phyloP scores from a whole-genome alignment of 495 filamentous ascomycete species.

The Corynascus novoguineensis region DNA sequence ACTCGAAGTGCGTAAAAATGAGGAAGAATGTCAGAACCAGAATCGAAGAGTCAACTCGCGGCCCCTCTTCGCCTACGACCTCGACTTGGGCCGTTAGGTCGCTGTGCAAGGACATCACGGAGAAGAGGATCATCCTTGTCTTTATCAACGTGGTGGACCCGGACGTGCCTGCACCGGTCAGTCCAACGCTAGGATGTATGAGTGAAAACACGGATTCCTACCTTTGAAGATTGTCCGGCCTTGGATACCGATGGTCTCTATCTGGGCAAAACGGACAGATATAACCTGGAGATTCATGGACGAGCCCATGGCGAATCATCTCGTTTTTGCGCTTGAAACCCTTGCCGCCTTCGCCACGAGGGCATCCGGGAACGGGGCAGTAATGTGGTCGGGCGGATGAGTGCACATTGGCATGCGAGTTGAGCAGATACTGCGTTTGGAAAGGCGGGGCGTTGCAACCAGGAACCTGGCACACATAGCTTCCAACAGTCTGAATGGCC shows the following conservation, averaged over 20 bases:
- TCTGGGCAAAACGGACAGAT: slow-evolving; percentile 96
- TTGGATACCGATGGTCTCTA: slow-evolving; percentile 91
- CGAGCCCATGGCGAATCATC: slow-evolving; percentile 95
- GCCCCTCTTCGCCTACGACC: slow-evolving; percentile 66
- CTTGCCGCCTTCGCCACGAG: slow-evolving; percentile 75
- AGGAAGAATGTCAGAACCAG: not conserved
- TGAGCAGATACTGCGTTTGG: slow-evolving; percentile 74
- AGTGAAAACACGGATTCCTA: slow-evolving; percentile 30
- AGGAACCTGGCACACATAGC: slow-evolving; percentile 25
- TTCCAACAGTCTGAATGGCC: slow-evolving; percentile 24
- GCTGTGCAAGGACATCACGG: slow-evolving; percentile 73
- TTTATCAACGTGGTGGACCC: slow-evolving; percentile 83
- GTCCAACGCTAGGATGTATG: not conserved
- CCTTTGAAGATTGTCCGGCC: slow-evolving; percentile 97
- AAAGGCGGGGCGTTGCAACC: slow-evolving; percentile 83
- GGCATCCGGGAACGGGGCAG: slow-evolving; percentile 75
- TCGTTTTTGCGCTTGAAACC: slow-evolving; percentile 99
- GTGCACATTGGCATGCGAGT: slow-evolving; percentile 97
- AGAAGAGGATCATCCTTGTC: slow-evolving; percentile 75
- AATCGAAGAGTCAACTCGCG: not conserved
- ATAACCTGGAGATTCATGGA: slow-evolving; percentile 93
- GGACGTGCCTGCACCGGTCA: slow-evolving; percentile 57
- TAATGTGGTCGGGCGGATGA: slow-evolving; percentile 87
- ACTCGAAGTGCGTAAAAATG: not conserved
- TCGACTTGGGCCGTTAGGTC: slow-evolving; percentile 77